Evolutionary conservation across 2,329 filamentous ascomycete genomes (phyloP), one percentile per base, ranked within the genome.

Genomic region (Byssothecium circinans): DNA sequence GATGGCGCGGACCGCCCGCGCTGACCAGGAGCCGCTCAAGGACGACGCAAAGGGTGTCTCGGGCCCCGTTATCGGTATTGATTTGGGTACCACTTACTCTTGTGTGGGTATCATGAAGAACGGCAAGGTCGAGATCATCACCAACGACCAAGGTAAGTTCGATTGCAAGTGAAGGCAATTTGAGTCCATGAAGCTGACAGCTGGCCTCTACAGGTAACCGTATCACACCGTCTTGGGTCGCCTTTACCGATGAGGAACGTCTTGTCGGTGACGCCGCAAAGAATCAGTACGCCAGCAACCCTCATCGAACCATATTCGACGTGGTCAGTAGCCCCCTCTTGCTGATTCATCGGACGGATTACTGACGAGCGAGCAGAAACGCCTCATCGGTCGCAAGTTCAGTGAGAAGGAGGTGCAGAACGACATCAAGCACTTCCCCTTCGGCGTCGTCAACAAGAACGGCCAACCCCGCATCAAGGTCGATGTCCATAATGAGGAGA

Each of bases 391-490:
- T 32, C 73, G 75, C 58, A 79, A 78, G 68, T 79, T 70, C 66
- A 70, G 67, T 61, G 76, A 73, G 54, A 71, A 71, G 79, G 89
- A 95, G 57, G 86, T 96, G 60, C 91, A 96, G 79, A 82, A 80
- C 71, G 94, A 99, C 71, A 83, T 94, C 71, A 97, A 99, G 88
- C 89, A 96, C 81, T 96, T 96, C 83, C 92, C 94, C 68, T 99
- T 92, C 87, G 90, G 89, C 79, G 88, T 99, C 53, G 71, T 90
- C 69, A 82, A 88, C 81, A 91, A 94, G 81, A 84, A 88, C 75
- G 91, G 86, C 72, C 96, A 96, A 81, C 94, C 94, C 57, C 78
- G 85, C 60, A 85, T 99, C 70, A 81, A 87, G 71, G 88, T 92
- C 64, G 74, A 87, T 48, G 84, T 89, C 71, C 77, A 69, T 82